These are phyloP conservation scores for Ambrosiella cleistominuta DNA, from an alignment of 2,329 filamentous ascomycete species.

Conservation along the genomic window DNA sequence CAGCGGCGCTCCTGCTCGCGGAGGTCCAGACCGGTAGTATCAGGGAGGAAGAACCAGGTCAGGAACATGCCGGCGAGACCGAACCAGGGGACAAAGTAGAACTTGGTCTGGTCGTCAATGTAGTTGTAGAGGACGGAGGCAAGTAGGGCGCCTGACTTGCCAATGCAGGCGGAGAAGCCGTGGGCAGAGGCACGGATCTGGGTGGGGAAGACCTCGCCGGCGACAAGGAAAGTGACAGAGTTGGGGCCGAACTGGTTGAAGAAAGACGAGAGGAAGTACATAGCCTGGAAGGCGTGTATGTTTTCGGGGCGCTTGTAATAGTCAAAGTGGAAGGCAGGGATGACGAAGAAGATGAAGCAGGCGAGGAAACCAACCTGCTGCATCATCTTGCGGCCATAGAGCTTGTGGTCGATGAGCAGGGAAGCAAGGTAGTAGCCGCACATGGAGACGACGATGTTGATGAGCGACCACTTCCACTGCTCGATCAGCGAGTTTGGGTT, in stretches of 20 bases:
- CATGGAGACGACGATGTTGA: conserved; percentile 77
- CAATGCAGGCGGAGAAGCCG: conserved; percentile 80
- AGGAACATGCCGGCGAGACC: conserved; percentile 72
- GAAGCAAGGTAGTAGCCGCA: conserved; percentile 80
- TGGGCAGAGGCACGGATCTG: conserved; percentile 85
- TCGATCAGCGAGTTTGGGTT: conserved; percentile 58
- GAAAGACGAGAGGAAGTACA: conserved; percentile 96
- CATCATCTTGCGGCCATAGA: conserved; percentile 93
- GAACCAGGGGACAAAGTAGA: conserved; percentile 91
- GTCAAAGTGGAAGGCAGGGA: conserved; percentile 73
- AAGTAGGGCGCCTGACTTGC: conserved; percentile 74
- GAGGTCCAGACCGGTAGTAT: conserved; percentile 88
- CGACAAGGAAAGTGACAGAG: conserved; percentile 87
- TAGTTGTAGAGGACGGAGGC: conserved; percentile 90
- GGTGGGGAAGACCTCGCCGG: conserved; percentile 90
- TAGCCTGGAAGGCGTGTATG: conserved; percentile 83
- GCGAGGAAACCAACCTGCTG: conserved; percentile 85
- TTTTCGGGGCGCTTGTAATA: conserved; percentile 59
- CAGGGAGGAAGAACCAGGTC: conserved; percentile 76
- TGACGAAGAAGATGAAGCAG: conserved; percentile 83
- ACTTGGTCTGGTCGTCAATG: conserved; percentile 68
- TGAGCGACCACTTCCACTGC: conserved; percentile 79
- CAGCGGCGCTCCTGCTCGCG: conserved; percentile 95
- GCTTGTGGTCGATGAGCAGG: conserved; percentile 83
- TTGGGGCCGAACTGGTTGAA: conserved; percentile 99